These are phyloP conservation scores for Penicillium sp. DNA, from an alignment of 2,329 filamentous ascomycete genomes.

Conservation along the genomic window DNA sequence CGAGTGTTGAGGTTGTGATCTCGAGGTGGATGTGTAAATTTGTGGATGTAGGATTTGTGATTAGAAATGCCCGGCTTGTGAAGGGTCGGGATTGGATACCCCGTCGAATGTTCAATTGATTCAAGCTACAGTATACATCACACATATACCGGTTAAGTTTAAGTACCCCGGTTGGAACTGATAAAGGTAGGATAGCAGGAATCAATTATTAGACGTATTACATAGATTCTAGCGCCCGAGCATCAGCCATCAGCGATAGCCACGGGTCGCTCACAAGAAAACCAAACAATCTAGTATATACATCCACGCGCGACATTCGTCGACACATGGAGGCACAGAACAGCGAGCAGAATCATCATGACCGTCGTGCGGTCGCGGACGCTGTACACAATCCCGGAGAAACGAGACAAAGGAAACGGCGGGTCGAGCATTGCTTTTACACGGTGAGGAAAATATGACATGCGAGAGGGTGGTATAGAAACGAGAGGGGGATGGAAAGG, in stretches of 20 bases:
- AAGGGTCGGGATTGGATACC: background rate
- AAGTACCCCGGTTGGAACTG: no score
- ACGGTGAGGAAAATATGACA: constrained; percentile 16
- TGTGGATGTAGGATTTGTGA: background rate
- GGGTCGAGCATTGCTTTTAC: constrained; percentile 25
- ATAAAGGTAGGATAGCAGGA: background rate
- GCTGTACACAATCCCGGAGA: constrained; percentile 21
- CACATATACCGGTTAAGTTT: no score
- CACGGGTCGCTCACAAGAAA: constrained; percentile 19
- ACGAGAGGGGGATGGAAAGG: constrained; percentile 13
- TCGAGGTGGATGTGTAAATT: background rate
- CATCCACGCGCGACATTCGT: constrained; percentile 10
- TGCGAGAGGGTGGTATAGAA: constrained; percentile 28
- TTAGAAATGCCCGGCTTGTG: background rate
- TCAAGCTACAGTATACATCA: background rate
- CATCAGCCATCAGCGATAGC: background rate
- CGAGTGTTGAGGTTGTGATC: background rate
- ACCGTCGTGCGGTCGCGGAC: constrained; percentile 6
- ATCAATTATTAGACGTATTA: constrained; percentile 34
- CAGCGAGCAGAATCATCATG: constrained; percentile 17
- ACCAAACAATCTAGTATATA: constrained; percentile 25
- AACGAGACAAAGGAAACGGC: constrained; percentile 13
- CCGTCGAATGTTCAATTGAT: background rate
- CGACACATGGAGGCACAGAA: background rate
- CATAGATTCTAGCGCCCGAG: constrained; percentile 33